Evolutionary conservation across 2,329 filamentous ascomycete genomes (phyloP), one percentile per base, ranked within the genome.

Genomic region (Trichocomaceae sp.): DNA sequence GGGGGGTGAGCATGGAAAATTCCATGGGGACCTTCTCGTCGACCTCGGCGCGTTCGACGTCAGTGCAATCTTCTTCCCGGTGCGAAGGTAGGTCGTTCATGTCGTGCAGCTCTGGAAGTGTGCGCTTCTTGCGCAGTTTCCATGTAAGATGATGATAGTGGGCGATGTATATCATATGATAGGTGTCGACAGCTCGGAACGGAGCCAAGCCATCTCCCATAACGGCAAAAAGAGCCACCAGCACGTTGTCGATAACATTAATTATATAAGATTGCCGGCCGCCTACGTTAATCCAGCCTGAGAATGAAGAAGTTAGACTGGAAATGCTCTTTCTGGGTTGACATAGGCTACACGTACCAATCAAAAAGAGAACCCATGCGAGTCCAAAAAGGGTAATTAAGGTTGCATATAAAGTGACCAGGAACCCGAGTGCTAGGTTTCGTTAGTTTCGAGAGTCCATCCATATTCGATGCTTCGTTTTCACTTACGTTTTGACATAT

Each of bases 341-440:
- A n/a, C n/a, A n/a, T n/a, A n/a, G n/a, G n/a, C n/a, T n/a, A n/a
- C 8, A 57, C 69, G 54, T 70, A 75, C 85, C 88, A 66, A 95
- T 95, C 53, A 95, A 75, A 72, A 92, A 93, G n/a, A 95, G 79
- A 1, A 95, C 89, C 90, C 89, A 95, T 0, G 87, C 87, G 12
- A 92, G 77, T 64, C 89, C 89, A 62, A 95, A 95, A 0, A 91
- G 76, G 0, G 89, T 93, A 62, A 95, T 91, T 19, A 92, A 77
- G 1, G 81, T 84, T 8, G 88, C 89, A 69, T 95, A 95, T 3
- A 95, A 72, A 0, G 88, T 93, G 56, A 95, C 87, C 53, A 91
- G 79, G 66, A 93, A 89, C 1, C 90, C 90, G 37, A 95, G 77
- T 1, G 90, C 80, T 83, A 7, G 55, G 31, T 44, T 47, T 51